Percentiles rank a stretch among this genome's conserved stretches.
phyloP scores from a whole-genome alignment of 805 yeast species.

The Debaryomyces prosopidis region DNA sequence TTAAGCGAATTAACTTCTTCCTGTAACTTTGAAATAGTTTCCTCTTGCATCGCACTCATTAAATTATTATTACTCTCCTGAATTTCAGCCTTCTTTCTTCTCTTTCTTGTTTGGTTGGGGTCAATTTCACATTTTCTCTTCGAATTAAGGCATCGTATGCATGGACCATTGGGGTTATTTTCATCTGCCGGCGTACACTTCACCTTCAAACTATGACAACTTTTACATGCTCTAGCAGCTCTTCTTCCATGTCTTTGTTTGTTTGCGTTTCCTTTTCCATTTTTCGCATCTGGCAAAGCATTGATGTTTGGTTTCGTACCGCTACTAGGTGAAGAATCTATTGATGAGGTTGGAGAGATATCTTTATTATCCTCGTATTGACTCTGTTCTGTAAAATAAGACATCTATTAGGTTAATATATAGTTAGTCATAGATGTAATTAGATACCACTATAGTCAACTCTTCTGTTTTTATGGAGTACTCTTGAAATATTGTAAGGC shows the following conservation, averaged over 20 bases:
- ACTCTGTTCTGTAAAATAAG: not conserved
- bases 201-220: conserved; percentile 84
- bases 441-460: too few relatives aligned
- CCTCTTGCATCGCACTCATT: conserved; percentile 10
- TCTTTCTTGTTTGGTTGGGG: conserved; percentile 55
- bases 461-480: too few relatives aligned
- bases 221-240: conserved; percentile 60
- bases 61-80: conserved; percentile 7
- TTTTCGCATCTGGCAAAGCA: not conserved
- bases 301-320: not conserved
- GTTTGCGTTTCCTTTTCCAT: not conserved
- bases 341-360: not conserved
- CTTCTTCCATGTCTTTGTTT: conserved; percentile 14
- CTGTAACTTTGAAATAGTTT: conserved; percentile 19
- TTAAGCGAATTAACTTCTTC: conserved; percentile 18
- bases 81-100: conserved; percentile 34
- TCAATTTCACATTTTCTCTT: conserved; percentile 69
- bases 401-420: not conserved
- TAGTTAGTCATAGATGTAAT: too few relatives aligned
- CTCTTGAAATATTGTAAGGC: too few relatives aligned
- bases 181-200: conserved; percentile 75
- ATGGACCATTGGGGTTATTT: conserved; percentile 60
- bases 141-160: conserved; percentile 71
- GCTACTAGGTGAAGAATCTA: not conserved
- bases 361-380: not conserved